Percentiles rank a stretch among this genome's conserved stretches.
phyloP scores from a whole-genome alignment of 1,284 basidiomycete genomes.

The Coniferiporia weirii region DNA sequence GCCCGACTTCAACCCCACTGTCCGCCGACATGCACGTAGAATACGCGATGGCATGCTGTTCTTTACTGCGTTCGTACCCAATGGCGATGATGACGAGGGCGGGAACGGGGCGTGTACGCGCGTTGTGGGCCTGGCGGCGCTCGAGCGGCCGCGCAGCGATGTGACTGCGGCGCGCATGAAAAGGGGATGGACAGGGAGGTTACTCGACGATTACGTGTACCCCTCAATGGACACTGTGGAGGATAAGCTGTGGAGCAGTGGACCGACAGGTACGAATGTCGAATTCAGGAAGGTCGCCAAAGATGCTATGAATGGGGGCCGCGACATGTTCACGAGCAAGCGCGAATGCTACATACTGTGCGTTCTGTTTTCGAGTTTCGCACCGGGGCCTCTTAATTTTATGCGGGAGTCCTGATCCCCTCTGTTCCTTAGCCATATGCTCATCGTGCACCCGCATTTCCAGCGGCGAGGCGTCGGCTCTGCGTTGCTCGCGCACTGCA shows the following conservation, averaged over 20 bases:
- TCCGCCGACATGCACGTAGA: background rate
- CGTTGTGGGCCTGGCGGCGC: slow-evolving; percentile 2
- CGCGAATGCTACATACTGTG: slow-evolving; percentile 5
- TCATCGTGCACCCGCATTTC: slow-evolving; percentile 8
- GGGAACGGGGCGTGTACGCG: too few relatives aligned
- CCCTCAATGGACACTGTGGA: slow-evolving; percentile 5
- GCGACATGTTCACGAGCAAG: background rate
- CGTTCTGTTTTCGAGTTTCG: too few relatives aligned
- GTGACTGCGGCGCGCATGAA: background rate
- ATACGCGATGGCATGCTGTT: slow-evolving; percentile 4
- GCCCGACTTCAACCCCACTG: slow-evolving; percentile 12
- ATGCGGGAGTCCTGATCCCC: background rate
- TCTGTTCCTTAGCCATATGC: background rate
- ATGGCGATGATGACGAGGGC: slow-evolving; percentile 2
- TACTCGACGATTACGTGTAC: slow-evolving; percentile 11
- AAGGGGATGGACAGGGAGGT: slow-evolving; percentile 2
- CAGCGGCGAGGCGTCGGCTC: slow-evolving; percentile 9
- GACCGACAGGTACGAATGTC: background rate
- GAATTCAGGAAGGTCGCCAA: background rate
- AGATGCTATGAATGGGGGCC: background rate
- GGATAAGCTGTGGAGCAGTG: background rate
- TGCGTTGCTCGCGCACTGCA: slow-evolving; percentile 5
- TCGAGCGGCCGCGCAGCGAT: background rate
- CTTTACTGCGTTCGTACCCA: slow-evolving; percentile 5
- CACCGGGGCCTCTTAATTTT: too few relatives aligned